Base-by-base conservation (phyloP, 495 filamentous ascomycete genomes). In the Penicilliopsis zonata region DNA sequence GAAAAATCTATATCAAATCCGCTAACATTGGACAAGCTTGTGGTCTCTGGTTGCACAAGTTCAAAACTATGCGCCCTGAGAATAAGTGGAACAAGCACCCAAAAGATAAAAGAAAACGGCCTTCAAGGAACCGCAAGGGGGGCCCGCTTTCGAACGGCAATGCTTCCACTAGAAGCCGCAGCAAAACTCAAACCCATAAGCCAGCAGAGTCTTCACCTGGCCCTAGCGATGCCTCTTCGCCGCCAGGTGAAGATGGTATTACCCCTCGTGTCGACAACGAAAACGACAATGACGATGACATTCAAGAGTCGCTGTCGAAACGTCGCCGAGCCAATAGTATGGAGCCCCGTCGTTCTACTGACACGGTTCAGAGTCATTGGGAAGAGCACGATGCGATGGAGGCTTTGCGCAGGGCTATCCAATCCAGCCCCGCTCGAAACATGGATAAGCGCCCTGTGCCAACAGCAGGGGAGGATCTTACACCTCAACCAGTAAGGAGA, bases 21-120 rank as follows among this genome's bases (percentile, higher is more conserved):
- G 36, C 52, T 58, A 39, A 60, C 41, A 31, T 28, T 20, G 13
- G 27, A 35, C 19, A 31, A 75, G 72, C 90, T 43, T 98, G 90
- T 46, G 90, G 90, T 9, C 69, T 98, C 19, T 98, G 86, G 86
- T 72, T 95, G 36, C 73, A 77, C 25, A 94, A 93, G 42, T 82
- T 78, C 48, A 86, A 82, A 47, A 64, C 52, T 18, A 93, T 93
- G 68, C 72, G 90, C 5, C 90, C 90, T 1, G 64, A 74, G 30
- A 73, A 84, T 27, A 74, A 77, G 36, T 98, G 88, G 88, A 77
- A 78, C 37, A 80, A 80, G 33, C 67, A 76, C 17, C 39, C 40
- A 40, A 33, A 57, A 48, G 42, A 62, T 36, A 65, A 63, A 39
- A 56, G 52, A 31, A 70, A 69, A 37, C 52, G 65, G 5, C 43